These are phyloP conservation scores for Hymenoscyphus repandus DNA, from an alignment of 2,329 filamentous ascomycete genomes.

Conservation along the genomic window DNA sequence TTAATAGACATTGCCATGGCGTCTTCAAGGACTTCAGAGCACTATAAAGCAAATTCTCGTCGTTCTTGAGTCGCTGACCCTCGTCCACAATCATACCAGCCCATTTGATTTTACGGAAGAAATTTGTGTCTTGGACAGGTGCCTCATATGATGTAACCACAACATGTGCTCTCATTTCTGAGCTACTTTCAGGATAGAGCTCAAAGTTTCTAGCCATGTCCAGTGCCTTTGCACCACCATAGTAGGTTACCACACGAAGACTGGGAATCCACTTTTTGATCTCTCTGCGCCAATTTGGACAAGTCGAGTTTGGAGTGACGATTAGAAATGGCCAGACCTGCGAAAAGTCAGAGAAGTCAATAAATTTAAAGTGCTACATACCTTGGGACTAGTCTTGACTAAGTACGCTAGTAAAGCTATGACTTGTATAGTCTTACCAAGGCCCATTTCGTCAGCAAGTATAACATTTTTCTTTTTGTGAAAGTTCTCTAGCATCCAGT, in stretches of 20 bases:
- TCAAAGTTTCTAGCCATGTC: conserved; percentile 77
- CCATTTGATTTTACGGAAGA: conserved; percentile 74
- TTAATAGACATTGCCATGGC: conserved; percentile 80
- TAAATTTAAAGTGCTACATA: conserved; percentile 13
- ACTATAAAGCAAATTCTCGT: conserved; percentile 75
- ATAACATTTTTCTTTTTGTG: conserved; percentile 79
- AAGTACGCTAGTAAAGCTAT: conserved; percentile 75
- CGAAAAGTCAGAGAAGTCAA: conserved; percentile 36
- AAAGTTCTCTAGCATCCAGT: conserved; percentile 93
- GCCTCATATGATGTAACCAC: conserved; percentile 95
- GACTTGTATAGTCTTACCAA: conserved; percentile 95
- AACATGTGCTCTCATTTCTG: conserved; percentile 77
- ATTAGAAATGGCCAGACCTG: conserved; percentile 88
- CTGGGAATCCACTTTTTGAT: conserved; percentile 90
- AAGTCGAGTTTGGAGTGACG: conserved; percentile 91
- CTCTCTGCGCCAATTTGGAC: conserved; percentile 95
- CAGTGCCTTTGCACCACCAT: conserved; percentile 70
- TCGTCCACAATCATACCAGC: conserved; percentile 88
- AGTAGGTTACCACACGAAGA: conserved; percentile 86
- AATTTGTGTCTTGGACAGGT: conserved; percentile 63
- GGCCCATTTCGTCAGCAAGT: conserved; percentile 94
- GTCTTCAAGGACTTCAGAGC: conserved; percentile 69
- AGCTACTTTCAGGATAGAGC: conserved; percentile 64
- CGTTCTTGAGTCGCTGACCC: conserved; percentile 92
- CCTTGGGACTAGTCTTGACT: conserved; percentile 53